Evolutionary conservation across 2,329 filamentous ascomycete genomes (phyloP).

Genomic region (Ophiostoma australiae): DNA sequence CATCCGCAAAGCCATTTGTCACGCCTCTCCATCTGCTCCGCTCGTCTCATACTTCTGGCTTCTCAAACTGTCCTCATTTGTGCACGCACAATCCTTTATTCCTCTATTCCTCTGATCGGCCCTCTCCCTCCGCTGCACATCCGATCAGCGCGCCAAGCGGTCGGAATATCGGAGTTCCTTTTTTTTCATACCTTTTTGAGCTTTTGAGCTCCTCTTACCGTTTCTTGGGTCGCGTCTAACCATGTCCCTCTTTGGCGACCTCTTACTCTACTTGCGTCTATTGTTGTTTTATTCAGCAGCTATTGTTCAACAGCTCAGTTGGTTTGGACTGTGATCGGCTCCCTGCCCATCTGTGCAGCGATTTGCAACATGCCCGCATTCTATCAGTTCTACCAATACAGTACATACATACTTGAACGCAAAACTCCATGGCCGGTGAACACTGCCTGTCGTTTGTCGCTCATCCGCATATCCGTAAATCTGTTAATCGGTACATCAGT

Average conservation of each 20-base stretch:
- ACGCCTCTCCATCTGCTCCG: not conserved
- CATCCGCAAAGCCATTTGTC: not conserved
- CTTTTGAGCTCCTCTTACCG: too few species aligned
- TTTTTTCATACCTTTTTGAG: not conserved
- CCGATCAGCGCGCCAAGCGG: constrained; percentile 7
- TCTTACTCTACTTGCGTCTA: not conserved
- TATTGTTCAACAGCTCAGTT: not conserved
- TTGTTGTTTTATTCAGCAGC: not conserved
- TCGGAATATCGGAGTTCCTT: not conserved
- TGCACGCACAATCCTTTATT: not conserved
- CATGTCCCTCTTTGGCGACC: not conserved
- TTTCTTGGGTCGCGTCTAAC: not conserved
- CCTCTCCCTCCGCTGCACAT: not conserved
- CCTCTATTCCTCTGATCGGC: not conserved
- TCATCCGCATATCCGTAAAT: not conserved
- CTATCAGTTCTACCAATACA: not conserved
- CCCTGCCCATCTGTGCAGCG: not conserved
- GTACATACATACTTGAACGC: too few species aligned
- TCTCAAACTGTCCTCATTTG: not conserved
- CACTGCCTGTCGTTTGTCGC: not conserved
- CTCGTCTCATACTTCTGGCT: not conserved
- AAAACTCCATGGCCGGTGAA: not conserved
- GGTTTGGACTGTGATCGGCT: not conserved
- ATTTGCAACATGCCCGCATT: not conserved
- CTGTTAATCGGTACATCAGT: not conserved